A percentile compares a stretch with the other conserved stretches of the same genome.
Evolutionary conservation across 805 yeast genomes (phyloP).

Genomic region (Monosporozyma yasuniensis): DNA sequence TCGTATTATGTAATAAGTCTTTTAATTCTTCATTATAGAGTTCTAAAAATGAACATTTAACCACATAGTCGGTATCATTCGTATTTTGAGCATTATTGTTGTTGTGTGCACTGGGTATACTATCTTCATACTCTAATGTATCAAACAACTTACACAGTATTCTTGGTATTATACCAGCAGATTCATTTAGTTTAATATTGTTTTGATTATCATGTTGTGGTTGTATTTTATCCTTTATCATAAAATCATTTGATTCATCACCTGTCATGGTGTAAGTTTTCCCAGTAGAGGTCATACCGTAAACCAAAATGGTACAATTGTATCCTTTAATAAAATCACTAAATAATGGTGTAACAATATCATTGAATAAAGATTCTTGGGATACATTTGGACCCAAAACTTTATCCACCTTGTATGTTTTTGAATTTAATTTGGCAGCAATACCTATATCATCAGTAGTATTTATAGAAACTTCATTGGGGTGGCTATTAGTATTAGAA

Average conservation of each 20-base stretch:
- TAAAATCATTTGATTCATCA: conserved; percentile 26
- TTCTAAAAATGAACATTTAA: conserved; percentile 74
- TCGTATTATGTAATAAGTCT: conserved; percentile 45
- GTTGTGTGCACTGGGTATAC: conserved; percentile 6
- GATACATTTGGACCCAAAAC: conserved; percentile 79
- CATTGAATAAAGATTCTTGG: conserved; percentile 56
- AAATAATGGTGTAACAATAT: conserved; percentile 55
- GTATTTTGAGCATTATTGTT: background rate
- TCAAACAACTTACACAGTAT: conserved; percentile 48
- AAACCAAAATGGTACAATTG: conserved; percentile 76
- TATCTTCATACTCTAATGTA: conserved; percentile 30
- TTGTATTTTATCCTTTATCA: background rate
- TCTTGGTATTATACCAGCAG: conserved; percentile 63
- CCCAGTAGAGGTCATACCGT: conserved; percentile 91
- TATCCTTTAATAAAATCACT: conserved; percentile 66
- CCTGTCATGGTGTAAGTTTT: conserved; percentile 80
- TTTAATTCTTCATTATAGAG: conserved; percentile 78
- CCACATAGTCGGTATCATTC: conserved; percentile 42
- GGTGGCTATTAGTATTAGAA: background rate
- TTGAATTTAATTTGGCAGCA: conserved; percentile 36
- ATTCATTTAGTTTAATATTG: conserved; percentile 31
- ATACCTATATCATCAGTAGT: conserved; percentile 35
- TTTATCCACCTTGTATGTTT: conserved; percentile 64
- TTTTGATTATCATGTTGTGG: background rate
- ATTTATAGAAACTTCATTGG: conserved; percentile 40